A percentile compares a stretch with the other conserved stretches of the same genome.
Conservation (phyloP, 257 asterid species). For the Datura wrightii region DNA sequence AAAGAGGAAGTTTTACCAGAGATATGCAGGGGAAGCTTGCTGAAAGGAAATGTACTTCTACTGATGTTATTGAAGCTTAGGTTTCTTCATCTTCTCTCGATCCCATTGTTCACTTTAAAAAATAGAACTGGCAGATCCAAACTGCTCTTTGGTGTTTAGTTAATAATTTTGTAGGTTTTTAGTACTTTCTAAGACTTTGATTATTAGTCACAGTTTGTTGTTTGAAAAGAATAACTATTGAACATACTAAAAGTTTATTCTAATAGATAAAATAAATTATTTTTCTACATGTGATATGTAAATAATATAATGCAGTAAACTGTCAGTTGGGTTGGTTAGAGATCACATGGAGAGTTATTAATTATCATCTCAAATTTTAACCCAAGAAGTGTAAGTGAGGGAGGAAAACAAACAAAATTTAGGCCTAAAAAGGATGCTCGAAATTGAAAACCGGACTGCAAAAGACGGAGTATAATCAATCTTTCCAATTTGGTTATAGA, state of each 20-base stretch:
- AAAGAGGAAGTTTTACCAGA: conserved; percentile 4
- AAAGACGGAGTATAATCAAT: neutral
- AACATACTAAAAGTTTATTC: neutral
- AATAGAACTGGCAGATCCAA: neutral
- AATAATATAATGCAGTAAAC: neutral
- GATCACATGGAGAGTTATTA: neutral
- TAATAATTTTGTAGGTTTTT: neutral
- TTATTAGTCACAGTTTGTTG: conserved; percentile 7
- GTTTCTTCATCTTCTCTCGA: neutral
- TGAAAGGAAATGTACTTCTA: conserved; percentile 9
- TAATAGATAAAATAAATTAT: neutral
- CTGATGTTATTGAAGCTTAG: conserved; percentile 12
- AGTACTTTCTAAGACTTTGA: neutral
- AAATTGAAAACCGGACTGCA: neutral
- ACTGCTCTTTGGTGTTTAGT: conserved; percentile 9
- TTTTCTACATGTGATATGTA: neutral
- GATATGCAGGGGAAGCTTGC: conserved; percentile 15
- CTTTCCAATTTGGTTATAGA: neutral
- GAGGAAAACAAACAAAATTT: neutral
- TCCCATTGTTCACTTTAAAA: conserved; percentile 2
- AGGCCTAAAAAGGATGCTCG: neutral
- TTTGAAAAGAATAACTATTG: neutral
- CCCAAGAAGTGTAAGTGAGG: neutral
- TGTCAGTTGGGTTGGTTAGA: neutral
- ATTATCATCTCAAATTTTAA: neutral